These are phyloP conservation scores for Phytophthora litchii DNA, from an alignment of 352 stramenopile genomes.

Conservation along the genomic window DNA sequence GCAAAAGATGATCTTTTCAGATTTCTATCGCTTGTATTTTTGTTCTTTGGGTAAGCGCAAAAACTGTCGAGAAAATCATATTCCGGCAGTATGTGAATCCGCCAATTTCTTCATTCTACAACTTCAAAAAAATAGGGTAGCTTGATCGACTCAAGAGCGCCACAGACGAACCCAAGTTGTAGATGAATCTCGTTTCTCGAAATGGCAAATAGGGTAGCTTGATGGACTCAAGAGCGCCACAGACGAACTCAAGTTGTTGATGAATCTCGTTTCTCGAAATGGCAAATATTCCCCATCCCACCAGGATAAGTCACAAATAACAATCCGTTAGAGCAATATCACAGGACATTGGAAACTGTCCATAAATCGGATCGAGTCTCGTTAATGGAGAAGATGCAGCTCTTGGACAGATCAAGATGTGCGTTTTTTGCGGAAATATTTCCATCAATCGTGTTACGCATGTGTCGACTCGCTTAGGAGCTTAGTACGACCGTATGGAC, in stretches of 20 bases:
- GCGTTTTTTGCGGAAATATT: background rate
- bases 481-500: background rate
- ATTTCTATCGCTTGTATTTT: too few species aligned
- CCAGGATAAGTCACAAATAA: too few species aligned
- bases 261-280: background rate
- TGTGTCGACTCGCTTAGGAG: too few species aligned
- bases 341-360: background rate
- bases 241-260: background rate
- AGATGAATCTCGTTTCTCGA: background rate
- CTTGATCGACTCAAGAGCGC: too few species aligned
- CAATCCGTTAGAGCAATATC: constrained; percentile 5
- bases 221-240: too few species aligned
- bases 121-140: too few species aligned
- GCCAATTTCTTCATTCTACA: too few species aligned
- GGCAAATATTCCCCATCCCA: background rate
- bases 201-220: background rate
- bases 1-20: too few species aligned
- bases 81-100: too few species aligned
- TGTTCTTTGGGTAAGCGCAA: too few species aligned
- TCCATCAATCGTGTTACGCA: background rate
- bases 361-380: background rate
- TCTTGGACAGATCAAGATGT: background rate
- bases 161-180: background rate
- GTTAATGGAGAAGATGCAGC: background rate
- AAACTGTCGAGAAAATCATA: too few species aligned